These are phyloP conservation scores for Scheffersomyces amazonensis DNA, from an alignment of 805 yeast species.

Conservation along the genomic window DNA sequence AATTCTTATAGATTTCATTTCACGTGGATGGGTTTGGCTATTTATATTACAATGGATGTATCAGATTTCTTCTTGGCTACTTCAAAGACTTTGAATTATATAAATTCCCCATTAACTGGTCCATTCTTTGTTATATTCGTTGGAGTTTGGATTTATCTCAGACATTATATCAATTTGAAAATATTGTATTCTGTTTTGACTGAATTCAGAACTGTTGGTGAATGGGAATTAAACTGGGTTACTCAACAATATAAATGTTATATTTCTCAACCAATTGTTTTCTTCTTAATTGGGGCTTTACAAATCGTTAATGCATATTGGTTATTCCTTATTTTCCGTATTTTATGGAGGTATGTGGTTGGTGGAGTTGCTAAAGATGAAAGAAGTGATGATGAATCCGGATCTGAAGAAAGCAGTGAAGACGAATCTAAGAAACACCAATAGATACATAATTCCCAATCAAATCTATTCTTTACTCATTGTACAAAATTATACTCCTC, in stretches of 20 bases:
- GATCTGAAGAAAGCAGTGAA: conserved; percentile 12
- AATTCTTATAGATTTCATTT: conserved; percentile 90
- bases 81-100: conserved; percentile 84
- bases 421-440: conserved; percentile 17
- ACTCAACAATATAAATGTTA: conserved; percentile 95
- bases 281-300: conserved; percentile 69
- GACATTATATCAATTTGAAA: conserved; percentile 80
- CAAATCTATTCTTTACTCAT: too few species aligned
- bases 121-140: conserved; percentile 72
- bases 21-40: conserved; percentile 90
- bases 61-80: conserved; percentile 84
- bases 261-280: conserved; percentile 90
- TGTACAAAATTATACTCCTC: too few species aligned
- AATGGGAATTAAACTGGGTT: conserved; percentile 74
- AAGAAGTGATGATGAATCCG: conserved; percentile 79
- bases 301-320: conserved; percentile 87
- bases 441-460: too few species aligned
- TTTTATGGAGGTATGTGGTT: conserved; percentile 62
- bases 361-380: conserved; percentile 67
- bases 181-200: conserved; percentile 84
- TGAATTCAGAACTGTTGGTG: conserved; percentile 84
- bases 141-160: conserved; percentile 76
- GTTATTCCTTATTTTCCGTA: conserved; percentile 79
- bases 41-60: conserved; percentile 93
- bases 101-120: conserved; percentile 62